Evolutionary conservation across 768 basidiomycete genomes (phyloP), one percentile per base, ranked within the genome.

Genomic region (Hebeloma cylindrosporum): DNA sequence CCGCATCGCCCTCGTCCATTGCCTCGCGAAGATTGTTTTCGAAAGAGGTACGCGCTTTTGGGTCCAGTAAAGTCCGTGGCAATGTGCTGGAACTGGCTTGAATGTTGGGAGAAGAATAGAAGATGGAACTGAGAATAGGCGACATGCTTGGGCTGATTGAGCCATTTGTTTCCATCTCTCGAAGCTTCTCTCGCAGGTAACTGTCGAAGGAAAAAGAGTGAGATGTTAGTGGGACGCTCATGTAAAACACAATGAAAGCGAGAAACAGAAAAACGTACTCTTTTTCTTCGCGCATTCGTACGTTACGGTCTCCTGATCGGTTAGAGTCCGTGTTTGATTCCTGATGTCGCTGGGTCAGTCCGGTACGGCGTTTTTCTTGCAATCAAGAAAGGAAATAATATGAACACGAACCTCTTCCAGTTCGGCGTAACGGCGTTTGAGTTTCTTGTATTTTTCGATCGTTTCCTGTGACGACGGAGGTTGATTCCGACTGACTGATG

Each of bases 381-480:
- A 16, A 43, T 47, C 41, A 52, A 61, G 52, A 63, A 59, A 59
- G 50, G 61, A 49, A 54, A 46, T 40, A 34, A 52, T 18, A 35
- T 18, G 25, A 34, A 28, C 35, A 67, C 80, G 55, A 42, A 87
- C 86, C 77, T 87, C 80, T 54, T 86, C 82, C 30, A 86, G 74
- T 42, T 84, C 82, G 51, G 76, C 75, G 60, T 77, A 83, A 29
- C 79, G 78, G 31, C 80, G 66, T 60, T 88, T 88, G 40, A 86
- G 69, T 52, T 73, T 78, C 46, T 57, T 65, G 62, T 85, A 83
- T 63, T 84, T 86, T 66, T 85, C 83, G 35, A 57, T 55, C 50
- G 74, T 60, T 38, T 82, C 82, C 39, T 70, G 72, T 41, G 67
- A 61, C 26, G 63, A 50, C 33, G 65, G 72, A 22, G 60, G 65